Conservation (phyloP, 2,329 filamentous ascomycete species). For the Fusarium sp. region DNA sequence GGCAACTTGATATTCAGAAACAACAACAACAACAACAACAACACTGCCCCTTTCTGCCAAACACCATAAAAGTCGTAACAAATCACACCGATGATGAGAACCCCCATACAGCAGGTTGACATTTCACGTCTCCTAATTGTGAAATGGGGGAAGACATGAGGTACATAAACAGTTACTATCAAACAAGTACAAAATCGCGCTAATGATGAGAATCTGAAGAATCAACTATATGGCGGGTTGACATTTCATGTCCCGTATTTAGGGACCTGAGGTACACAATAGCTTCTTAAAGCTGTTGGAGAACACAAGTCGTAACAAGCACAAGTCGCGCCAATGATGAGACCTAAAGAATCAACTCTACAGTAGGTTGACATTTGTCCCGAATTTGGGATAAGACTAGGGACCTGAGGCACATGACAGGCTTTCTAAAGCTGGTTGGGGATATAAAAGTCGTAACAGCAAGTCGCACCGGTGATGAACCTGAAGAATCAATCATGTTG, state of each 20-base stretch:
- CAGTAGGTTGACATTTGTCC: neutral
- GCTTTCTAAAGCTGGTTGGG: neutral
- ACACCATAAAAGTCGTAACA: neutral
- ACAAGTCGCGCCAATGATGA: neutral
- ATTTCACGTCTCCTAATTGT: neutral
- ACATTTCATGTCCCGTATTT: neutral
- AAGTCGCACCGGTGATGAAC: neutral
- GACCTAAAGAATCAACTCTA: neutral
- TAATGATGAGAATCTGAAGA: too few relatives aligned
- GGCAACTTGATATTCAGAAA: neutral
- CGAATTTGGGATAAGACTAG: neutral
- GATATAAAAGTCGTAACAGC: neutral
- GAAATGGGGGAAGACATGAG: neutral
- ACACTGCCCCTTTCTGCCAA: neutral
- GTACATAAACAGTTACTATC: neutral
- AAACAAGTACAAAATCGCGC: neutral
- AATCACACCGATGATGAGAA: neutral
- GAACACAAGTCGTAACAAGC: neutral
- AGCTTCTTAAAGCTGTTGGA: neutral
- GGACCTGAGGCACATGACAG: neutral
- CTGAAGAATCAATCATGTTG: neutral
- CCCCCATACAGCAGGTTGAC: neutral
- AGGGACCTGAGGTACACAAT: neutral
- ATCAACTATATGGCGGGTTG: too few relatives aligned
- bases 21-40: neutral